These are phyloP conservation scores for Irpex lacteus DNA, from an alignment of 1,284 basidiomycete species.

Conservation along the genomic window DNA sequence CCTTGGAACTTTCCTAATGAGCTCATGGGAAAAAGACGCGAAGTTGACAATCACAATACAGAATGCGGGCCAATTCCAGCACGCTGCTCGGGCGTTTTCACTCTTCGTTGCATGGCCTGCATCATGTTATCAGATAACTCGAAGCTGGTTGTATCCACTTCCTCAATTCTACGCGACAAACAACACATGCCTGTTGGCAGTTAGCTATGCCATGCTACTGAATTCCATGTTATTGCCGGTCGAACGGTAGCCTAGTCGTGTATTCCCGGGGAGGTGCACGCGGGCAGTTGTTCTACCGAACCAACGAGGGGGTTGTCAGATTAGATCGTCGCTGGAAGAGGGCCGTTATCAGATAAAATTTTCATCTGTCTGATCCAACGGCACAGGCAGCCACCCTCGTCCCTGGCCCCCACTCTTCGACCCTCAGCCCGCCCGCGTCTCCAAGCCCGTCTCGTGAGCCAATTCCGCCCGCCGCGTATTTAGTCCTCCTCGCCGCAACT, in stretches of 20 bases:
- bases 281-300: not conserved
- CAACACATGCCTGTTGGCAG: not conserved
- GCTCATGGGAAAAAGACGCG: not conserved
- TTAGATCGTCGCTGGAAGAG: constrained; percentile 3
- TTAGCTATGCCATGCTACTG: not conserved
- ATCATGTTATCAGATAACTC: constrained; percentile 2
- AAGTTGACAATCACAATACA: not conserved
- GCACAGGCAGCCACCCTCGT: not conserved
- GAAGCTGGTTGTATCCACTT: not conserved
- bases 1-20: not conserved
- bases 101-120: not conserved
- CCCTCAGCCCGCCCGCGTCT: not conserved
- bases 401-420: not conserved
- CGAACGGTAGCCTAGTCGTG: not conserved
- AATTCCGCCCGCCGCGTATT: constrained; percentile 7
- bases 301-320: not conserved
- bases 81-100: not conserved
- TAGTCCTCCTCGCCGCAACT: constrained; percentile 15
- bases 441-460: not conserved
- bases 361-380: constrained; percentile 14
- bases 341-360: constrained; percentile 30
- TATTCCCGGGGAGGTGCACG: not conserved
- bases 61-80: not conserved
- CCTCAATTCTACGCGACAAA: not conserved
- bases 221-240: not conserved